Evolutionary conservation across 2,329 filamentous ascomycete species (phyloP).

Genomic region (Cladophialophora chaetospira): DNA sequence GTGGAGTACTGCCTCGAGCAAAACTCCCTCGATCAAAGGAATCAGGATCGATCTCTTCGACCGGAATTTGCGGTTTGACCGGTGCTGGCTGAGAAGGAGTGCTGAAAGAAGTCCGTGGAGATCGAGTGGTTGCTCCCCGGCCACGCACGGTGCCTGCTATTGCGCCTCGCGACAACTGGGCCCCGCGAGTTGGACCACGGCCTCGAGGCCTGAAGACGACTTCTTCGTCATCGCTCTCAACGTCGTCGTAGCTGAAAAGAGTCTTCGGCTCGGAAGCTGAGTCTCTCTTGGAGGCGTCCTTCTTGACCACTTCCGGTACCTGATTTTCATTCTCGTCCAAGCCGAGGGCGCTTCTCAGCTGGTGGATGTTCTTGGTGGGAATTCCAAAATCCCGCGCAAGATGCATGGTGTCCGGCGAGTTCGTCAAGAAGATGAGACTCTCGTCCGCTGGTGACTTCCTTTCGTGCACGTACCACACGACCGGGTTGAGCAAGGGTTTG

Average conservation of each 20-base stretch:
- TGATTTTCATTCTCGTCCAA: slow-evolving; percentile 50
- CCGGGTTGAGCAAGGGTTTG: slow-evolving; percentile 47
- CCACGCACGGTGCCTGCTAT: slow-evolving; percentile 16
- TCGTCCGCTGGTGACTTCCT: slow-evolving; percentile 36
- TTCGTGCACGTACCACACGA: slow-evolving; percentile 49
- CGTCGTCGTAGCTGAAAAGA: slow-evolving; percentile 48
- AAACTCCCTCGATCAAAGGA: slow-evolving; percentile 47
- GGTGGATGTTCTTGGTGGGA: slow-evolving; percentile 50
- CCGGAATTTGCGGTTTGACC: slow-evolving; percentile 43
- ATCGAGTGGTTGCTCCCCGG: slow-evolving; percentile 17
- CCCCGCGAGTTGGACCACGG: slow-evolving; percentile 22
- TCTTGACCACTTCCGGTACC: slow-evolving; percentile 49
- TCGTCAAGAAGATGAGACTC: slow-evolving; percentile 46
- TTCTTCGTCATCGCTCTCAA: slow-evolving; percentile 52
- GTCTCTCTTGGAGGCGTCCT: slow-evolving; percentile 37
- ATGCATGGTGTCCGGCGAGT: slow-evolving; percentile 47
- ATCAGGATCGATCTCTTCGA: slow-evolving; percentile 51
- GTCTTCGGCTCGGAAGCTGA: slow-evolving; percentile 43
- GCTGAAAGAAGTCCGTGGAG: slow-evolving; percentile 28
- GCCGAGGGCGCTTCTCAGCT: slow-evolving; percentile 50
- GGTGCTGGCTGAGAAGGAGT: slow-evolving; percentile 14
- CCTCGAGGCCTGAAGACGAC: slow-evolving; percentile 44
- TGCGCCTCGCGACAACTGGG: slow-evolving; percentile 12
- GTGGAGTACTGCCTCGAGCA: slow-evolving; percentile 32
- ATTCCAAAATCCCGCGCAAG: slow-evolving; percentile 51